Evolutionary conservation across 257 asterid genomes (phyloP), one percentile per base, ranked within the genome.

Genomic region (Catharanthus roseus): DNA sequence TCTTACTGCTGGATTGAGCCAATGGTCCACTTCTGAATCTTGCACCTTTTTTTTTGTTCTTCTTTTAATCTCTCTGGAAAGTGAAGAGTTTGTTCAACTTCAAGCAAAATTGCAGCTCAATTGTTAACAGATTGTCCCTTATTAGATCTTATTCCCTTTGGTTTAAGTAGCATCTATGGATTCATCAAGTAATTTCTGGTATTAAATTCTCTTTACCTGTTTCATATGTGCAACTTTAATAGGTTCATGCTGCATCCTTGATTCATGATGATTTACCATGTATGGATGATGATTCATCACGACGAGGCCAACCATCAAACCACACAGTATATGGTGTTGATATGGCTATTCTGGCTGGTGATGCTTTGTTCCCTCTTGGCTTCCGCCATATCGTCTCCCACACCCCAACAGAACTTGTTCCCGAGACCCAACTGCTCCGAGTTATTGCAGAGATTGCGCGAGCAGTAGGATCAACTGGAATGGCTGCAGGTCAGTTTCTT

Each of bases 381-480:
- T 93, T 93, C 83, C 96, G 80, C 72, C 98, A 91, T 80, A 89
- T 93, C 24, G 96, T 93, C 51, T 81, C 96, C 64, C 93, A 90
- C 80, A 90, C 97, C 44, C 92, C 98, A 18, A 70, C 73, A 0
- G 88, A 85, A 61, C 96, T 91, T 1, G 96, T 93, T 65, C 95
- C 96, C 0, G 93, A 93, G 76, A 68, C 81, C 47, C 84, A 79
- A 47, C 86, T 91, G 75, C 92, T 93, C 23, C 72, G 74, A 44
- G 96, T 91, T 21, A 78, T 93, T 72, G 86, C 96, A 0, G 98
- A 93, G 88, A 93, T 93, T 18, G 98, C 97, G 12, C 81, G 96
- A 70, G 90, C 98, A 16, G 98, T 93, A 83, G 98, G 98, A 67
- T 90, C 98, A 80, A 90, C 96, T 0, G 97, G 98, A 5, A 93